Conservation (phyloP, 2,329 filamentous ascomycete species). For the Trichoderma simmonsii region DNA sequence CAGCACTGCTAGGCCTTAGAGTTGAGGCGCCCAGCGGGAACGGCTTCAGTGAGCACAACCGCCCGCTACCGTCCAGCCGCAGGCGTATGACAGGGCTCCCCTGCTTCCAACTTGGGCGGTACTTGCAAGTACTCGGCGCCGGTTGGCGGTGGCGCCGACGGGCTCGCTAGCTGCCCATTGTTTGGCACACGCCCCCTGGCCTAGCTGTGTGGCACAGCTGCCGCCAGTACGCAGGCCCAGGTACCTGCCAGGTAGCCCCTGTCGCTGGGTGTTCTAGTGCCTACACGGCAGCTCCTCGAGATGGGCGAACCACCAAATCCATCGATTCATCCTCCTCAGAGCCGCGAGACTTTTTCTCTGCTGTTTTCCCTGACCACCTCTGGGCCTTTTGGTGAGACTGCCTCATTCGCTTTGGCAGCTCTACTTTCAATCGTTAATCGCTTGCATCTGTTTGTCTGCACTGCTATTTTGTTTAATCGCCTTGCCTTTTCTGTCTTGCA, state of each 20-base stretch:
- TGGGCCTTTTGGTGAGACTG: conserved; percentile 30
- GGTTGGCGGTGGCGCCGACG: not conserved
- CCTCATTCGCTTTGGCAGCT: conserved; percentile 60
- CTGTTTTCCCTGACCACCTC: conserved; percentile 14
- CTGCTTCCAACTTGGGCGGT: conserved; percentile 7
- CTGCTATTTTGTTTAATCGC: conserved; percentile 7
- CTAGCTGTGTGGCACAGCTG: not conserved
- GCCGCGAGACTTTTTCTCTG: conserved; percentile 13
- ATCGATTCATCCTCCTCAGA: conserved; percentile 7
- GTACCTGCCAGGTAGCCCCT: not conserved
- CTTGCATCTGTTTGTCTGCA: conserved; percentile 17
- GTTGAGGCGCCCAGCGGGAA: conserved; percentile 5
- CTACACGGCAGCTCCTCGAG: conserved; percentile 4
- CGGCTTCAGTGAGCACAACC: conserved; percentile 18
- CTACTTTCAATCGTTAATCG: conserved; percentile 39
- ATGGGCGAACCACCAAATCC: conserved; percentile 14
- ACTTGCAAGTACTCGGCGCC: not conserved
- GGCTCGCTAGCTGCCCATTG: not conserved
- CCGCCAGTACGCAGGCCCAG: not conserved
- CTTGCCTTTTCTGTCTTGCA: conserved; percentile 17
- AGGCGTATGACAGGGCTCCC: not conserved
- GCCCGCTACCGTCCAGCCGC: conserved; percentile 14
- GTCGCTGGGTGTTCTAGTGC: not conserved
- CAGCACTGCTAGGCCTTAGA: not conserved
- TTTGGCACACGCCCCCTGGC: not conserved